Conservation (phyloP, 352 stramenopile genomes). For the Phytophthora megakarya region DNA sequence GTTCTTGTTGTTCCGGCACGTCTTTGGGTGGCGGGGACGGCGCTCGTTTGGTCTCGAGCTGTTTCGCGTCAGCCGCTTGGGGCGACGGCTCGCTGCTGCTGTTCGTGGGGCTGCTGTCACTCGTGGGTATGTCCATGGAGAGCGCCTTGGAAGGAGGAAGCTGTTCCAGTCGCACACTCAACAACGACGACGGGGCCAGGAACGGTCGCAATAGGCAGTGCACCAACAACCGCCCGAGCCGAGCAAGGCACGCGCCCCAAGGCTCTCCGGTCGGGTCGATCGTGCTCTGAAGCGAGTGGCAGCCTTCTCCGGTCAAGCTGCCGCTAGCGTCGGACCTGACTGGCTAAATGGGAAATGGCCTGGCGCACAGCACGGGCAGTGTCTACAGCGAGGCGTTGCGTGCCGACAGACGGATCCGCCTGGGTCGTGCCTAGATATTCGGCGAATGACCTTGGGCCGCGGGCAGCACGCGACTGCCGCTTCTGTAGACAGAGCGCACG, state of each 20-base stretch:
- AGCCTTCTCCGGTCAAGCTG: slow-evolving; percentile 13
- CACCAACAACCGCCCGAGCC: slow-evolving; percentile 39
- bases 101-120: slow-evolving; percentile 21
- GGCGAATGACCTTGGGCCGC: slow-evolving; percentile 34
- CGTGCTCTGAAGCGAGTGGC: slow-evolving; percentile 4
- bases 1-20: slow-evolving; percentile 9
- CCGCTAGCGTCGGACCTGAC: slow-evolving; percentile 16
- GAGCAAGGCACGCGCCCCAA: slow-evolving; percentile 44
- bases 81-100: slow-evolving; percentile 43
- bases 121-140: slow-evolving; percentile 22
- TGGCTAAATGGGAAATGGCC: slow-evolving; percentile 39
- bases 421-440: slow-evolving; percentile 35
- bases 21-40: slow-evolving; percentile 27
- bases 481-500: slow-evolving; percentile 19
- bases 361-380: slow-evolving; percentile 17
- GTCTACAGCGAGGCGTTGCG: slow-evolving; percentile 20
- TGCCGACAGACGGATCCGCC: slow-evolving; percentile 32
- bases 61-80: slow-evolving; percentile 19
- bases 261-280: slow-evolving; percentile 29
- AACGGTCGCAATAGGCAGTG: slow-evolving; percentile 42
- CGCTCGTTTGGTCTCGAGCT: slow-evolving; percentile 12
- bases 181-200: slow-evolving; percentile 13
- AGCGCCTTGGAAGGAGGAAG: slow-evolving; percentile 18
- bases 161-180: slow-evolving; percentile 8
- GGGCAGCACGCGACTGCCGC: slow-evolving; percentile 23